A percentile compares a stretch with the other conserved stretches of the same genome.
These are phyloP conservation scores for Cryptococcus sp. DNA, from an alignment of 1,284 basidiomycete species.

Conservation along the genomic window DNA sequence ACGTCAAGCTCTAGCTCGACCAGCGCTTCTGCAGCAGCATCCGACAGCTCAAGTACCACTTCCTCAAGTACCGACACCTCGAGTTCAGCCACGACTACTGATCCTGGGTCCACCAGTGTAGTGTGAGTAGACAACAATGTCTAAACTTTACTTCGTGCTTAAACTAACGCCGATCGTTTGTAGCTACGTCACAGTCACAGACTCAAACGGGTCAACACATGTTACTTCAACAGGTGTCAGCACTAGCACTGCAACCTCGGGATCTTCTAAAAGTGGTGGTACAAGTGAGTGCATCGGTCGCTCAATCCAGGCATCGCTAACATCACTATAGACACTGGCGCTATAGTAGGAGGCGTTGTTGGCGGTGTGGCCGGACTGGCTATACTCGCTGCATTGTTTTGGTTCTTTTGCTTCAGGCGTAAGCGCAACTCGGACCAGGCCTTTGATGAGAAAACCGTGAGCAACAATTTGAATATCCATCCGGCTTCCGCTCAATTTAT, in stretches of 20 bases:
- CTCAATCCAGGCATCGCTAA: neutral
- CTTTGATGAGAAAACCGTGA: constrained; percentile 53
- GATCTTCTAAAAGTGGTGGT: constrained; percentile 6
- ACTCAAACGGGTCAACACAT: constrained; percentile 21
- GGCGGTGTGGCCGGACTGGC: constrained; percentile 43
- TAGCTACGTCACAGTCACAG: constrained; percentile 24
- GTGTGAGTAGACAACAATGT: constrained; percentile 13
- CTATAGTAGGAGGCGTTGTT: constrained; percentile 54
- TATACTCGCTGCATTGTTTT: constrained; percentile 36
- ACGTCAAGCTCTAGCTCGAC: constrained; percentile 9
- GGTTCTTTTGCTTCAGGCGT: constrained; percentile 43
- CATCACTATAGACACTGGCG: constrained; percentile 38
- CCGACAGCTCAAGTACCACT: constrained; percentile 10
- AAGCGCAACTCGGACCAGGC: constrained; percentile 39
- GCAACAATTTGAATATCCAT: constrained; percentile 5
- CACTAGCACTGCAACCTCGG: constrained; percentile 6
- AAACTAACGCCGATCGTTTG: neutral
- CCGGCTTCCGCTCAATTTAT: neutral
- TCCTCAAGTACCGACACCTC: neutral
- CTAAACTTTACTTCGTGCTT: neutral
- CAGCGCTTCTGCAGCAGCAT: constrained; percentile 13
- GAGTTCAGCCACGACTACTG: neutral
- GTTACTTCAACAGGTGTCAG: constrained; percentile 16
- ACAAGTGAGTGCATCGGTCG: constrained; percentile 16
- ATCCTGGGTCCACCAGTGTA: constrained; percentile 5